phyloP scores from a whole-genome alignment of 2,329 filamentous ascomycete species.

The Plenodomus biglobosus region DNA sequence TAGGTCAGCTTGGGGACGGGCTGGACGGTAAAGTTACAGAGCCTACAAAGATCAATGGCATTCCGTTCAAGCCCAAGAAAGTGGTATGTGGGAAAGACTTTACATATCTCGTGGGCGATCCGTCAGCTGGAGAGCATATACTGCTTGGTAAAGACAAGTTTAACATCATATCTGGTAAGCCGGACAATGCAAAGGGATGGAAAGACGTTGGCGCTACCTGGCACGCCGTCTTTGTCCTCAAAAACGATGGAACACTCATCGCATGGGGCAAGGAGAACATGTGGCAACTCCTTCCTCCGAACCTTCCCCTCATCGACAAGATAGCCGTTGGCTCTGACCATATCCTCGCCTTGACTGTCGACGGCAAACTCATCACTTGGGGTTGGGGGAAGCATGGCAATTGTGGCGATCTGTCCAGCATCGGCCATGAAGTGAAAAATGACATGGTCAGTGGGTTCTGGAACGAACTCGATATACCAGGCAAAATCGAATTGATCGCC shows the following conservation, averaged over 20 bases:
- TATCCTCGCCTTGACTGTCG: constrained; percentile 68
- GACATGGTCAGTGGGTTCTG: constrained; percentile 35
- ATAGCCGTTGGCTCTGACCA: constrained; percentile 92
- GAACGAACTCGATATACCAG: constrained; percentile 31
- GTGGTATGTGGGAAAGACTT: constrained; percentile 84
- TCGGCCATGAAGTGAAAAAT: constrained; percentile 20
- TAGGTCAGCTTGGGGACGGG: constrained; percentile 73
- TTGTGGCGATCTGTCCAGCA: constrained; percentile 60
- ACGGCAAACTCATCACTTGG: constrained; percentile 75
- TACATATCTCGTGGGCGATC: constrained; percentile 66
- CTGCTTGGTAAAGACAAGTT: constrained; percentile 78
- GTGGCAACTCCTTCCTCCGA: constrained; percentile 70
- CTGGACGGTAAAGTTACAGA: constrained; percentile 45
- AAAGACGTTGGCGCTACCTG: constrained; percentile 74
- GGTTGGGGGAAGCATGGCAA: constrained; percentile 99
- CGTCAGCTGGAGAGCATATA: constrained; percentile 59
- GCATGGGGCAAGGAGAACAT: constrained; percentile 87
- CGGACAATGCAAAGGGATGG: constrained; percentile 59
- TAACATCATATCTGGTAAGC: constrained; percentile 61
- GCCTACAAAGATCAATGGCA: constrained; percentile 35
- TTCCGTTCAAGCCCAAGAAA: constrained; percentile 63
- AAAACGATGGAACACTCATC: constrained; percentile 59
- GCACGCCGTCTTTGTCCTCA: constrained; percentile 76
- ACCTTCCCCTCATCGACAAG: constrained; percentile 59
- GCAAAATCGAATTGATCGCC: constrained; percentile 22